Percentiles rank a stretch among this genome's conserved stretches.
phyloP scores from a whole-genome alignment of 2,329 filamentous ascomycete species.

The Salinomyces thailandicus region DNA sequence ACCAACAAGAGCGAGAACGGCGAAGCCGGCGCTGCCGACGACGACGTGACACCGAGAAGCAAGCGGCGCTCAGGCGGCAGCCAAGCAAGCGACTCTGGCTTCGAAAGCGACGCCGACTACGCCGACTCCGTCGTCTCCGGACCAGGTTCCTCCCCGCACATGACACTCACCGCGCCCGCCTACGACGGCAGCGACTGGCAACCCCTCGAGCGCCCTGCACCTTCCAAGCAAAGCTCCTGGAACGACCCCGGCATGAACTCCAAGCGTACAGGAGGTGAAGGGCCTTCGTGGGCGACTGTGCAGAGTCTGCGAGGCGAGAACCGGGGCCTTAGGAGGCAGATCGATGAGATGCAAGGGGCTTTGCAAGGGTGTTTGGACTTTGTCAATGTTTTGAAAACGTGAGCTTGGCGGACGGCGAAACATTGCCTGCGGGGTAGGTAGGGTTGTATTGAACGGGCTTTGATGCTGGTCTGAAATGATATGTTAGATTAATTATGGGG shows the following conservation, averaged over 20 bases:
- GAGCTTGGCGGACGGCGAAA: not conserved
- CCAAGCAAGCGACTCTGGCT: slow-evolving; percentile 46
- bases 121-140: slow-evolving; percentile 38
- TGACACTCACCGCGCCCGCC: slow-evolving; percentile 3
- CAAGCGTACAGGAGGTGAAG: slow-evolving; percentile 23
- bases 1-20: slow-evolving; percentile 8
- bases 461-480: too few relatives aligned
- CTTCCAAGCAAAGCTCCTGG: not conserved
- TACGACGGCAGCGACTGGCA: slow-evolving; percentile 6
- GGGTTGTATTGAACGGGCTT: too few relatives aligned
- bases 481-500: too few relatives aligned
- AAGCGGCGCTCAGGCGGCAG: slow-evolving; percentile 21
- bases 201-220: not conserved
- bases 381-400: slow-evolving; percentile 23
- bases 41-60: slow-evolving; percentile 13
- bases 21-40: slow-evolving; percentile 11
- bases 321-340: slow-evolving; percentile 39
- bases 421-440: too few relatives aligned
- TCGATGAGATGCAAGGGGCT: slow-evolving; percentile 44
- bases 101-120: slow-evolving; percentile 48
- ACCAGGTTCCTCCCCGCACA: slow-evolving; percentile 23
- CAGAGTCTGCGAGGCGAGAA: slow-evolving; percentile 47
- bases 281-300: slow-evolving; percentile 44
- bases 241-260: not conserved
- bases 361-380: slow-evolving; percentile 48